Conservation (phyloP, 208 protist genomes). For the Entamoeba invadens region DNA sequence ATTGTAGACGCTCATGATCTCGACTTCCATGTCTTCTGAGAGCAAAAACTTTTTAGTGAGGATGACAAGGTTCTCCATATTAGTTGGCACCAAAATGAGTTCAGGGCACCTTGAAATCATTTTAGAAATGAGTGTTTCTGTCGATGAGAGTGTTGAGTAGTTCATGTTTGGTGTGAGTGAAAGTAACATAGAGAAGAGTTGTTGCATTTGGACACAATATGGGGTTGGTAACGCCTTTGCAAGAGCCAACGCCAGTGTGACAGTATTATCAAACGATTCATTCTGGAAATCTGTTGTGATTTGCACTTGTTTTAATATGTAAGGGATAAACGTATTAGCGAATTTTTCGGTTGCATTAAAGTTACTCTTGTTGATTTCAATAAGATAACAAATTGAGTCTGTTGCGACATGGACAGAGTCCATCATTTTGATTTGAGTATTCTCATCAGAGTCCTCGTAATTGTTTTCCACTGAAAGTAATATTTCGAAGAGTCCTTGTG, state of each 20-base stretch:
- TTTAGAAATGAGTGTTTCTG: background rate
- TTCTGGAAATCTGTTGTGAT: background rate
- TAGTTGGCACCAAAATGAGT: background rate
- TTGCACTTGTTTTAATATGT: background rate
- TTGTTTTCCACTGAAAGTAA: background rate
- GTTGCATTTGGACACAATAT: background rate
- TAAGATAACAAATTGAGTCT: background rate
- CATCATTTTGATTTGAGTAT: background rate
- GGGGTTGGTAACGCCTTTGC: background rate
- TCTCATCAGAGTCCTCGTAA: background rate
- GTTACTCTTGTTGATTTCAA: background rate
- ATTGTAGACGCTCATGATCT: background rate
- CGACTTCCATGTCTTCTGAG: background rate
- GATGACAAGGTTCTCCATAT: background rate
- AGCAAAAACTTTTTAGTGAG: background rate
- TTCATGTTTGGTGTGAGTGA: background rate
- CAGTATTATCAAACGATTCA: background rate
- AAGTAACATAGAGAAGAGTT: background rate
- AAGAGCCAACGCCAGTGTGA: background rate
- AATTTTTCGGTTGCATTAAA: background rate
- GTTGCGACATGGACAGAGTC: background rate
- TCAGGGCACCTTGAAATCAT: background rate
- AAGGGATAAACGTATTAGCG: background rate
- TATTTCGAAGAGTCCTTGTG: background rate
- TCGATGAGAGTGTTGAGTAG: background rate